Evolutionary conservation across 2,329 filamentous ascomycete genomes (phyloP).

Genomic region (Hypoxylon sp.): DNA sequence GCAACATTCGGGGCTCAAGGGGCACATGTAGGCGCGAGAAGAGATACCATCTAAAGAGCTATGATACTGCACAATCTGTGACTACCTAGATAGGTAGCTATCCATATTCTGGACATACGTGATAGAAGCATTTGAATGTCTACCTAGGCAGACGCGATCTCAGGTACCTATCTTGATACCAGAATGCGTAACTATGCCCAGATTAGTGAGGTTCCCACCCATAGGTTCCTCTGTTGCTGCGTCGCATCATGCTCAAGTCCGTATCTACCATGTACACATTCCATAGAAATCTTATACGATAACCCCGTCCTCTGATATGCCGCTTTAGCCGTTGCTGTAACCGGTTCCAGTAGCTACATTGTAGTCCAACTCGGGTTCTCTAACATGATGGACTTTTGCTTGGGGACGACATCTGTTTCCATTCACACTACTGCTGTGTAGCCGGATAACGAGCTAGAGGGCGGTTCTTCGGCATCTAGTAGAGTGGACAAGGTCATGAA

Average conservation of each 20-base stretch:
- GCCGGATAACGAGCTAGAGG: not conserved
- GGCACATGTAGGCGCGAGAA: not conserved
- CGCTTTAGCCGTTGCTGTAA: not conserved
- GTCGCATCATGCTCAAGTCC: not conserved
- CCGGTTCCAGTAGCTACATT: not conserved
- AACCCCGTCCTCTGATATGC: not conserved
- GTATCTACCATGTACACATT: not conserved
- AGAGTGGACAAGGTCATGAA: not conserved
- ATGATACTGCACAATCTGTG: not conserved
- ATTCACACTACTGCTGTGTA: not conserved
- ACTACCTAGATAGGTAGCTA: not conserved
- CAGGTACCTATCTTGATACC: not conserved
- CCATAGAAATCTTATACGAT: not conserved
- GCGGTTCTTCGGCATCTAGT: not conserved
- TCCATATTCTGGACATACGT: not conserved
- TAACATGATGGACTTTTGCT: not conserved
- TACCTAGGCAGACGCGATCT: not conserved
- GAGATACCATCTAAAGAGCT: not conserved
- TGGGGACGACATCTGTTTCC: not conserved
- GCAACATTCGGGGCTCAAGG: not conserved
- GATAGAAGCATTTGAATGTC: not conserved
- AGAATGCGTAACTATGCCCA: not conserved
- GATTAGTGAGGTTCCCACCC: too few relatives aligned
- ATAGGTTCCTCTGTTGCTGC: not conserved
- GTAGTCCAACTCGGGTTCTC: not conserved